Evolutionary conservation across 495 filamentous ascomycete genomes (phyloP), one percentile per base, ranked within the genome.

Genomic region (Tuber aestivum): DNA sequence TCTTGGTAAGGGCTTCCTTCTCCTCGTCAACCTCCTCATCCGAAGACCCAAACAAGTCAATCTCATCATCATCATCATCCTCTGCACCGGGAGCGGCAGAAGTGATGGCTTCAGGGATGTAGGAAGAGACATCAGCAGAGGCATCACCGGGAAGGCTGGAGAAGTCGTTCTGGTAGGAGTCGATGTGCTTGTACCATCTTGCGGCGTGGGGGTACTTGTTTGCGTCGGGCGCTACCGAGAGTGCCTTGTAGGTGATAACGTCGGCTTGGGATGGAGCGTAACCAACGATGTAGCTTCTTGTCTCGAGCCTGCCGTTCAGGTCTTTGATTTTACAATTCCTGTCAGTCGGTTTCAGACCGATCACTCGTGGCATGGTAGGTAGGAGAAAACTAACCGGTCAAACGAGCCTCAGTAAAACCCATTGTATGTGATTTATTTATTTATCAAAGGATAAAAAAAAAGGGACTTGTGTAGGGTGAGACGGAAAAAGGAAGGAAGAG

Each of bases 101-200:
- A 84, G 91, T 91, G 76, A 86, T 85, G 74, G 87, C 86, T 82
- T 97, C 96, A 69, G 95, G 96, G 78, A 96, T 95, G 86, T 98
- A 99, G 82, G 91, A 88, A 77, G 93, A 95, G 88, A 91, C 92
- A 77, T 89, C 87, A 87, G 92, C 92, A 83, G 92, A 92, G 80
- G 94, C 89, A 85, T 99, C 96, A 86, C 95, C 95, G 71, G 94
- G 89, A 45, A 99, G 92, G 76, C 91, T 91, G 79, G 91, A 86
- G 89, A 98, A 98, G 84, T 97, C 95, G 75, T 91, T 87, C 87
- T 93, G 90, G 87, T 92, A 97, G 77, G 92, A 91, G 80, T 91
- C 89, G 83, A 97, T 96, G 90, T 99, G 94, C 89, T 96, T 97
- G 89, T 97, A 97, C 95, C 95, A 99, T 86, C 95, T 92, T 76